These are phyloP conservation scores for Liquidambar formosana DNA, from an alignment of 164 flowering plant genomes.

Conservation along the genomic window DNA sequence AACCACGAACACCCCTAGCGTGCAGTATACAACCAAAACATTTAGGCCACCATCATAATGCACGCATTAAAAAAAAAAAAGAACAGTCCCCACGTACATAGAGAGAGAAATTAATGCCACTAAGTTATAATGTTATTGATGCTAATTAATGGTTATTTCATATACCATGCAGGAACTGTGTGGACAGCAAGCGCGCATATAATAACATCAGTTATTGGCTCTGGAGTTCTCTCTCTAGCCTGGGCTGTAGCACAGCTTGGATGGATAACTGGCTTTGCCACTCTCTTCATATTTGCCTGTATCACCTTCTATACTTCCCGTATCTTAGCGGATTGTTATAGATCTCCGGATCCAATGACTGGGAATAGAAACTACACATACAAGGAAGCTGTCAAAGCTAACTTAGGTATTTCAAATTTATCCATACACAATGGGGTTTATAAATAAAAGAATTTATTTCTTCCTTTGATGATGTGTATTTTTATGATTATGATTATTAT, in stretches of 20 bases:
- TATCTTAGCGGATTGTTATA: conserved; percentile 56
- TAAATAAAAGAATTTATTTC: too few relatives aligned
- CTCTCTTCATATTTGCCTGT: conserved; percentile 31
- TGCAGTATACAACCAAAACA: too few relatives aligned
- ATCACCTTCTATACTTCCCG: conserved; percentile 40
- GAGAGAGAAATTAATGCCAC: too few relatives aligned
- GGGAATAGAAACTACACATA: conserved; percentile 54
- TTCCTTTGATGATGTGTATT: too few relatives aligned
- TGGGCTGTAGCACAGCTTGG: conserved; percentile 61
- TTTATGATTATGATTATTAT: too few relatives aligned
- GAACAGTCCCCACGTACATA: too few relatives aligned
- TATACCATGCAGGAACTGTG: conserved; percentile 42
- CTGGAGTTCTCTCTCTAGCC: conserved; percentile 52
- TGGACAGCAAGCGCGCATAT: conserved; percentile 60
- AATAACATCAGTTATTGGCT: conserved; percentile 52
- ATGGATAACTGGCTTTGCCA: conserved; percentile 42
- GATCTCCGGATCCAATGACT: conserved; percentile 37
- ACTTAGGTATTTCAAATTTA: conserved; percentile 48
- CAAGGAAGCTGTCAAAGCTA: conserved; percentile 43
- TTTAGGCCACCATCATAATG: too few relatives aligned
- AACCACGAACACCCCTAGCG: too few relatives aligned
- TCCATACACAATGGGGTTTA: too few relatives aligned
- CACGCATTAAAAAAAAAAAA: too few relatives aligned
- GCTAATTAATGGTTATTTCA: too few relatives aligned
- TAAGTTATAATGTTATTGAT: too few relatives aligned